Evolutionary conservation across 208 protist genomes (phyloP), one percentile per base, ranked within the genome.

Genomic region (Willaertia magna): DNA sequence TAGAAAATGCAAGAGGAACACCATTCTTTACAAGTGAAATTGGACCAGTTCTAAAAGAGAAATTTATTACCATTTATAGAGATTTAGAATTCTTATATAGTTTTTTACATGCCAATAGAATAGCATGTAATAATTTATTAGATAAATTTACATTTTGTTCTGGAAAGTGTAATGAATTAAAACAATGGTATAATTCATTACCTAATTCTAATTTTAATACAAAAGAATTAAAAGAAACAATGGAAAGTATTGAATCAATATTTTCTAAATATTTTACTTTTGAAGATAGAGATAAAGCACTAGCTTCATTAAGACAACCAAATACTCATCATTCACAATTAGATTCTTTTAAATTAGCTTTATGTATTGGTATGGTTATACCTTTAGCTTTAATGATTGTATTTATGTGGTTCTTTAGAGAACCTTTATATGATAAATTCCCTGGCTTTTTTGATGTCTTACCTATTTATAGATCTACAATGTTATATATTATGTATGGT

Each of bases 301-400:
- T 85, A 14, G n/a, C 20, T 43, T 30, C 20, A 7, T 20, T 85
- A 4, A 18, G 82, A 39, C 22, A 75, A 78, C 82, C 82, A n/a
- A 22, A 30, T 4, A 51, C 40, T 16, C 0, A 51, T 7, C 46
- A 85, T 43, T 52, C n/a, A 0, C 82, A 85, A 39, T 2, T 43
- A 4, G 74, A 85, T 12, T 51, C 74, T 46, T 85, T 85, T 26
- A 85, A 79, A 34, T 78, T 85, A 14, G 82, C 82, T 44, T 46
- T 85, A 2, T 18, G 4, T 16, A 51, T 61, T 46, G 82, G 82
- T 34, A 39, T 61, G 16, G n/a, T 79, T 20, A 18, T 85, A 4
- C 40, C 82, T 0, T 18, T 85, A 16, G 14, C 40, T 49, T 12
- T 85, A 9, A 34, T 51, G 11, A 11, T 85, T 12, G 34, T 85